A percentile compares a stretch with the other conserved stretches of the same genome.
Conservation (phyloP, 2,329 filamentous ascomycete genomes). For the Clarireedia hainanense region DNA sequence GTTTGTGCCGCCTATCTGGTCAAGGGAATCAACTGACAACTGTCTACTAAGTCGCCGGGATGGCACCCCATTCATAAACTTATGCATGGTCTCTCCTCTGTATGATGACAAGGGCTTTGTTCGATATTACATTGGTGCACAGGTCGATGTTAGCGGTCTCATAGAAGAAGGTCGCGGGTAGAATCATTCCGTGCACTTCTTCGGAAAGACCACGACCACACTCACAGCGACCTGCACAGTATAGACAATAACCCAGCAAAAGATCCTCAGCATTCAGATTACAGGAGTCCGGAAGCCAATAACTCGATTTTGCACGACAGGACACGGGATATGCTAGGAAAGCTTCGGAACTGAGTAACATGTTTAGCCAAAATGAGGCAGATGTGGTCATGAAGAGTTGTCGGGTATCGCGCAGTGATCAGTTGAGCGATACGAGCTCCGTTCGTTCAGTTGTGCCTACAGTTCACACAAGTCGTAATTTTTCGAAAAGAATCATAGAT, state of each 20-base stretch:
- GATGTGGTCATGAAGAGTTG: slow-evolving; percentile 51
- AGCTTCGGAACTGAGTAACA: slow-evolving; percentile 58
- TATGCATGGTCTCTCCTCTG: slow-evolving; percentile 55
- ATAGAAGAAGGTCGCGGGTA: slow-evolving; percentile 52
- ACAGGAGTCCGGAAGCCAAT: slow-evolving; percentile 10
- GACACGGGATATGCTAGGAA: slow-evolving; percentile 37
- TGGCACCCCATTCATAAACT: slow-evolving; percentile 57
- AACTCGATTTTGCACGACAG: slow-evolving; percentile 7
- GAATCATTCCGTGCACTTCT: slow-evolving; percentile 45
- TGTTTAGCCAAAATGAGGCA: slow-evolving; percentile 60
- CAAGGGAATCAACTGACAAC: not conserved
- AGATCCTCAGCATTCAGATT: not conserved
- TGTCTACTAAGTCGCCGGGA: slow-evolving; percentile 40
- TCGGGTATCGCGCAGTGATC: slow-evolving; percentile 39
- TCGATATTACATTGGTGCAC: slow-evolving; percentile 57
- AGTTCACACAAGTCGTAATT: slow-evolving; percentile 2
- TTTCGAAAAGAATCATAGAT: slow-evolving; percentile 14
- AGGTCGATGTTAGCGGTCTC: slow-evolving; percentile 53
- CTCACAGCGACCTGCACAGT: no score
- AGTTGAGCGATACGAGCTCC: slow-evolving; percentile 11
- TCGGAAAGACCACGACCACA: slow-evolving; percentile 21
- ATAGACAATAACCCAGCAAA: not conserved
- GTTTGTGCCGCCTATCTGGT: slow-evolving; percentile 6
- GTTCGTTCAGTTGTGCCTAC: slow-evolving; percentile 12
- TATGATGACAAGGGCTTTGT: slow-evolving; percentile 52